Evolutionary conservation across 2,329 filamentous ascomycete genomes (phyloP), one percentile per base, ranked within the genome.

Genomic region (Penicillium crustosum): DNA sequence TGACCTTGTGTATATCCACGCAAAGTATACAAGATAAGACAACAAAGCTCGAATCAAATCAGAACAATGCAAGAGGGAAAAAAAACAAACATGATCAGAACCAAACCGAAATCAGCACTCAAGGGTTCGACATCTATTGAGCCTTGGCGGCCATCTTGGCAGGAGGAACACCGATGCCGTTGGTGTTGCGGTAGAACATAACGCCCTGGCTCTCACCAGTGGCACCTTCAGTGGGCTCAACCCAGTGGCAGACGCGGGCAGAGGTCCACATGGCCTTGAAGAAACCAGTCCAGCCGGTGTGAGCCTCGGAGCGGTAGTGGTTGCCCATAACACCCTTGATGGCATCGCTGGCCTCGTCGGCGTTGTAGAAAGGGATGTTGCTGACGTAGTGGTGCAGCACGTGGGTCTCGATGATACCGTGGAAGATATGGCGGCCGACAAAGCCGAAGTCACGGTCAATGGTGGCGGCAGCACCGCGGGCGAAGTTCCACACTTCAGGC

Each of bases 371-470:
- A 62, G 93, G 93, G 66, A 97, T 97, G 71, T 87, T 91, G 79
- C 89, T 93, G 75, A 97, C 86, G 78, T 96, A 97, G 85, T 97
- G 93, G 83, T 97, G 93, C 60, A 96, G 89, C 59, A 97, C 93
- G 79, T 97, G 93, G 49, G 93, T 97, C 83, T 97, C 93, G 76
- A 97, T 89, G 77, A 97, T 97, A 70, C 93, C 93, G 83, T 97
- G 93, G 75, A 97, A 83, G 61, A 97, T 84, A 68, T 89, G 84
- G 69, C 92, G 91, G 60, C 93, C 93, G 72, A 97, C 88, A 82
- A 97, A 97, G 61, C 93, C 93, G 72, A 97, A 96, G 77, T 97
- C 93, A 70, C 93, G 93, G 74, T 97, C 93, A 70, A 97, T 96
- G 61, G 93, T 97, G 58, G 93, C 93, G 58, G 92, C 93, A 57